phyloP scores from a whole-genome alignment of 441 rosid species.

The Iberis amara region DNA sequence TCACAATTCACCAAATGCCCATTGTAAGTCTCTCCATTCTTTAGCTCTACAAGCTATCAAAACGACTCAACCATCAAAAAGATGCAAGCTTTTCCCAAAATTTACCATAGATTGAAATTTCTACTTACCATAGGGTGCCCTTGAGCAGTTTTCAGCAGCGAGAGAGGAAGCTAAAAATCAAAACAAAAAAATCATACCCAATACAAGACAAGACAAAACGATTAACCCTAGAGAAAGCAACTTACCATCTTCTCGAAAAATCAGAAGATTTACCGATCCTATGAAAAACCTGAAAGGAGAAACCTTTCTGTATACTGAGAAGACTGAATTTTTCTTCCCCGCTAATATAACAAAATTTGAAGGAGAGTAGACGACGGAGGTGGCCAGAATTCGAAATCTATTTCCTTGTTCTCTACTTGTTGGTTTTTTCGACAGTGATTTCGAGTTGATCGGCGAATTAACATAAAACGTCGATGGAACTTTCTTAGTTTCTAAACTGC shows the following conservation, averaged over 20 bases:
- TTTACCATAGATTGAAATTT: not conserved
- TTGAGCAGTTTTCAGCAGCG: slow-evolving; percentile 86
- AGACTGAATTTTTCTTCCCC: too few relatives aligned
- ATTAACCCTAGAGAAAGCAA: slow-evolving; percentile 5
- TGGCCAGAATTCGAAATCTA: slow-evolving; percentile 12
- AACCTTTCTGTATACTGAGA: too few relatives aligned
- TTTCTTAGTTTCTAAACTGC: too few relatives aligned
- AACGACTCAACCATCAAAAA: slow-evolving; percentile 5
- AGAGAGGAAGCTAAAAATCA: slow-evolving; percentile 78
- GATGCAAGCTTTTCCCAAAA: not conserved
- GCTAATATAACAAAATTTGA: too few relatives aligned
- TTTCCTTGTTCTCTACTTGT: too few relatives aligned
- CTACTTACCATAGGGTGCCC: slow-evolving; percentile 89
- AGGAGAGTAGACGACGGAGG: not conserved
- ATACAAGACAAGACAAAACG: not conserved
- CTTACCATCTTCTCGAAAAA: slow-evolving; percentile 26
- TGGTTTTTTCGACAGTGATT: too few relatives aligned
- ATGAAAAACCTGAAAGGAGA: slow-evolving; percentile 11
- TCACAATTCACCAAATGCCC: slow-evolving; percentile 96
- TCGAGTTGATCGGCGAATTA: too few relatives aligned
- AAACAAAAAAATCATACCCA: not conserved
- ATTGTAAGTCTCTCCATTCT: slow-evolving; percentile 95
- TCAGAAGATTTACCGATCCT: slow-evolving; percentile 4
- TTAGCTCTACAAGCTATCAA: slow-evolving; percentile 76
- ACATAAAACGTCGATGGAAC: too few relatives aligned